These are phyloP conservation scores for Pyrenochaeta sp. DNA, from an alignment of 2,329 filamentous ascomycete genomes.

Conservation along the genomic window DNA sequence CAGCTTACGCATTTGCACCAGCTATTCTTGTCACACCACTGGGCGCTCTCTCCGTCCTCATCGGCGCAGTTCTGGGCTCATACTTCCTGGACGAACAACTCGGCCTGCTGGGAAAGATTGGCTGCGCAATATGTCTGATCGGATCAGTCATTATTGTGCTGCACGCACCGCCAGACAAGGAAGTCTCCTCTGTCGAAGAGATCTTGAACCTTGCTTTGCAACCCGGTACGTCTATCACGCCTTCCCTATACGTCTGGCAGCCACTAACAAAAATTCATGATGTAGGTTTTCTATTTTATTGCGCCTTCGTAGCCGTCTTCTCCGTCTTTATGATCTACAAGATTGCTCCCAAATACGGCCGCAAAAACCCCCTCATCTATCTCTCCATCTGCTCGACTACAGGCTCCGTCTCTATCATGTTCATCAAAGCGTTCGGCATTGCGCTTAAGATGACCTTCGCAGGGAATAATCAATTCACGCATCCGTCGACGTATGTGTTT, in stretches of 20 bases:
- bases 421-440: conserved; percentile 97
- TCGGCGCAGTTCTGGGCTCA: conserved; percentile 91
- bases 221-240: conserved; percentile 72
- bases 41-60: conserved; percentile 91
- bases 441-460: conserved; percentile 93
- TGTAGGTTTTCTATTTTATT: conserved; percentile 89
- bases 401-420: conserved; percentile 98
- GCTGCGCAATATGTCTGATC: conserved; percentile 94
- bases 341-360: conserved; percentile 87
- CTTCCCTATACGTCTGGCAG: background rate
- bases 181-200: conserved; percentile 89
- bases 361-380: conserved; percentile 94
- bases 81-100: conserved; percentile 93
- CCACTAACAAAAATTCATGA: conserved; percentile 17
- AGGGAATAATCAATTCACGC: conserved; percentile 93
- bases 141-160: conserved; percentile 97
- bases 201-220: conserved; percentile 90
- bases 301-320: conserved; percentile 79
- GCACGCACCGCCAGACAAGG: conserved; percentile 92
- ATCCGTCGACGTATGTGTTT: conserved; percentile 97
- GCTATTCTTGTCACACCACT: conserved; percentile 98
- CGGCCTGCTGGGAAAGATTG: conserved; percentile 89
- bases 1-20: conserved; percentile 96
- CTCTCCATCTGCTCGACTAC: conserved; percentile 98
- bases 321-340: conserved; percentile 96